Evolutionary conservation across 1,139 yeast genomes (phyloP).

Genomic region (Sugiyamaella xylanicola): DNA sequence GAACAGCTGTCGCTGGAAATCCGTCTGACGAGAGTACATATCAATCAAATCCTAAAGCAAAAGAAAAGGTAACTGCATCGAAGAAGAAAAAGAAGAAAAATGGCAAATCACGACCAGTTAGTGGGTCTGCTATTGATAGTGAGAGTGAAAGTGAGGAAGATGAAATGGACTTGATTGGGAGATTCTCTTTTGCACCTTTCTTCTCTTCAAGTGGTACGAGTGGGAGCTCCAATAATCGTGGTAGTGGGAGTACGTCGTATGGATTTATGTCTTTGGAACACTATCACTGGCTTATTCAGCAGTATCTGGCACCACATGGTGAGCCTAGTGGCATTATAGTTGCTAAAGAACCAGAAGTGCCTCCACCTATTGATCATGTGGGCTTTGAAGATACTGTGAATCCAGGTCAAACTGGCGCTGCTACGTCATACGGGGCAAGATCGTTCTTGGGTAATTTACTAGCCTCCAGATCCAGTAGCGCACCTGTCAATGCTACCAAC

Average conservation of each 20-base stretch:
- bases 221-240: slow-evolving; percentile 9
- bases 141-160: slow-evolving; percentile 33
- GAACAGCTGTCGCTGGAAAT: not conserved
- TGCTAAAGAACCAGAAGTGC: slow-evolving; percentile 51
- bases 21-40: slow-evolving; percentile 10
- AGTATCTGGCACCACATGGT: slow-evolving; percentile 36
- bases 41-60: slow-evolving; percentile 1
- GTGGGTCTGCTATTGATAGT: slow-evolving; percentile 23
- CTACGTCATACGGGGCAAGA: slow-evolving; percentile 1
- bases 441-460: slow-evolving; percentile 3
- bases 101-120: not conserved
- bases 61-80: slow-evolving; percentile 15
- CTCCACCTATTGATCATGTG: slow-evolving; percentile 55
- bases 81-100: slow-evolving; percentile 24
- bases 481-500: not conserved
- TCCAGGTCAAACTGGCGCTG: not conserved
- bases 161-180: slow-evolving; percentile 41
- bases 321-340: slow-evolving; percentile 60
- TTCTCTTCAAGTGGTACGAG: slow-evolving; percentile 8
- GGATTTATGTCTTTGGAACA: slow-evolving; percentile 32
- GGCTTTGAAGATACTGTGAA: slow-evolving; percentile 33
- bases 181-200: slow-evolving; percentile 32
- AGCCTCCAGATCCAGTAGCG: slow-evolving; percentile 2
- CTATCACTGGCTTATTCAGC: slow-evolving; percentile 32
- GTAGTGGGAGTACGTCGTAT: slow-evolving; percentile 11